Base-by-base conservation (phyloP, 352 stramenopile genomes). In the Phytopythium litorale region DNA sequence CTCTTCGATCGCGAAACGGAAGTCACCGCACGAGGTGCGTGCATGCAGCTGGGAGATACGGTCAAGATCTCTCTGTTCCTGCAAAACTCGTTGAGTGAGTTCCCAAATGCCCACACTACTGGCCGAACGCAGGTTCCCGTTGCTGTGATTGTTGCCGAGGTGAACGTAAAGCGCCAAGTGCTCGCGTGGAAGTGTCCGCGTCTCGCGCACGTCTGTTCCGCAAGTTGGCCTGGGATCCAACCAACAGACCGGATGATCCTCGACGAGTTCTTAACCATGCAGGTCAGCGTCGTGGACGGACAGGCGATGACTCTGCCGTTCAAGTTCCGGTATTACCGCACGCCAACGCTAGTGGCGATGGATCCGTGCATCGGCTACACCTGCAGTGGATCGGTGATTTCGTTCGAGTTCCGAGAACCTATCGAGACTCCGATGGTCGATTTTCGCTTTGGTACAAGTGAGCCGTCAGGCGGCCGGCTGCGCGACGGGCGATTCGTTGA, bases 351-450 rank as follows among this genome's bases (percentile, higher is more conserved):
- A 18, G 28, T 88, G 45, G 50, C 58, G 0, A 89, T 89, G 75
- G 83, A 58, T 40, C 82, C 82, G 2, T 65, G 62, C 0, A 65
- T 84, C 0, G 82, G 80, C 2, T 91, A 89, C 56, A 76, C 87
- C 4, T 88, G 78, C 54, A 82, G 76, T 28, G 80, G 80, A 6
- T 86, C 79, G 2, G 43, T 89, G 18, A 63, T 91, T 12, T 85
- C 75, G 21, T 91, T 91, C 35, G 74, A 89, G 53, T 91, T 89
- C 56, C 62, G 65, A 2, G 76, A 85, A 56, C 28, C 56, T 0
- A 87, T 91, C 37, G 76, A 79, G 37, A 87, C 78, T 2, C 64
- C 76, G 7, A 89, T 70, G 0, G 74, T 91, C 3, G 71, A 88
- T 50, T 85, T 91, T 42, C 75, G 80, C 7, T 91, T 91, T 56